These are phyloP conservation scores for Diaporthe sp. DNA, from an alignment of 2,329 filamentous ascomycete species.

Conservation along the genomic window DNA sequence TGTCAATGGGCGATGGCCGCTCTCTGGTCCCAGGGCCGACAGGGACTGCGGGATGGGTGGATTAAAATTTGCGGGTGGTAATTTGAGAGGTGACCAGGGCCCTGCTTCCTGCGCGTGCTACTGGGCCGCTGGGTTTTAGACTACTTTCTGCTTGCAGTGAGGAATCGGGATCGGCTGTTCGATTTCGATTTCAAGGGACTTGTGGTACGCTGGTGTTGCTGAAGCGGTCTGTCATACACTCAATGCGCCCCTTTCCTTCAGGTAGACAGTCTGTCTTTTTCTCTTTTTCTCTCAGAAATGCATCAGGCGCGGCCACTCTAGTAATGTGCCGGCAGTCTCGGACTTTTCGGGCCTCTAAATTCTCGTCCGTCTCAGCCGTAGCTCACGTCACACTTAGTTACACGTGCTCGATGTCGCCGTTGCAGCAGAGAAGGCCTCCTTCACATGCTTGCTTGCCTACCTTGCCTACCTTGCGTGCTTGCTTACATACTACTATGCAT, in stretches of 20 bases:
- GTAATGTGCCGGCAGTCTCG: constrained; percentile 2
- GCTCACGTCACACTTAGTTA: constrained; percentile 21
- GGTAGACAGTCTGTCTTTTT: background rate
- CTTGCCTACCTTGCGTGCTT: background rate
- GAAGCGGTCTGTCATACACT: background rate
- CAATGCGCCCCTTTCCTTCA: constrained; percentile 13
- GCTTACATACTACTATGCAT: background rate
- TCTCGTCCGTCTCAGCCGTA: background rate
- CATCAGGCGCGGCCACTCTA: background rate
- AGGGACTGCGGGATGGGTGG: constrained; percentile 21
- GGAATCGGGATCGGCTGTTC: constrained; percentile 2
- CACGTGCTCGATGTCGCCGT: background rate
- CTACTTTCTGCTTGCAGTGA: background rate
- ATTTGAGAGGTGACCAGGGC: constrained; percentile 21
- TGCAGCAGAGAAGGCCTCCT: background rate
- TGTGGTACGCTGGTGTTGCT: background rate
- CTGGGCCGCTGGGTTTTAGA: background rate
- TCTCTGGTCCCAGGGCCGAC: background rate
- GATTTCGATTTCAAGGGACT: too few species aligned
- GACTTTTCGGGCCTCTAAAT: background rate
- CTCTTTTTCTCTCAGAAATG: background rate
- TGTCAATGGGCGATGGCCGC: background rate
- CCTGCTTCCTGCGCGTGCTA: background rate
- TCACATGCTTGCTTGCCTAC: constrained; percentile 4
- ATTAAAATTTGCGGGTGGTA: constrained; percentile 24